A percentile compares a stretch with the other conserved stretches of the same genome.
phyloP scores from a whole-genome alignment of 148 eudicot genomes.

The Heliosperma pusillum region DNA sequence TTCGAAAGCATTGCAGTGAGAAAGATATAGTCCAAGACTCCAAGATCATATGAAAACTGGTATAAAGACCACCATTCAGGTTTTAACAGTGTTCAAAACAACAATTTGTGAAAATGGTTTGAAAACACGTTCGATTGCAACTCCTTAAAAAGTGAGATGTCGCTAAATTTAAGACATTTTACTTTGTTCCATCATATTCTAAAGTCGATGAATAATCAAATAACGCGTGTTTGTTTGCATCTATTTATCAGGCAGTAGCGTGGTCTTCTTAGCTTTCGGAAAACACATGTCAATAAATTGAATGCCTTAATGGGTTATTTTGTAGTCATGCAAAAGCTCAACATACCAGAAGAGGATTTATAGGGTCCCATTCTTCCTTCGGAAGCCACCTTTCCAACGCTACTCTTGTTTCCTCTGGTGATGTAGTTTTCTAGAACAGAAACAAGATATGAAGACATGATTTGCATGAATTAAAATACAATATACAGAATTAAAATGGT shows the following conservation, averaged over 20 bases:
- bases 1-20: background rate
- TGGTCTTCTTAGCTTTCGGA: background rate
- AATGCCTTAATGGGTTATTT: too few species aligned
- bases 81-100: background rate
- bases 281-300: too few species aligned
- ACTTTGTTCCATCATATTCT: background rate
- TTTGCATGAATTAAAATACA: background rate
- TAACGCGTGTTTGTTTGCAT: background rate
- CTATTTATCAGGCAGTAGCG: too few species aligned
- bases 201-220: background rate
- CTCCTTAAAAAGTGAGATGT: too few species aligned
- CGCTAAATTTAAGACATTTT: too few species aligned
- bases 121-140: too few species aligned
- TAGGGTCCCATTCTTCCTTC: slow-evolving; percentile 95
- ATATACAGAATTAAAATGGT: background rate
- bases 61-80: too few species aligned
- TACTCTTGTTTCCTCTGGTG: slow-evolving; percentile 86
- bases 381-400: slow-evolving; percentile 90
- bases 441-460: background rate
- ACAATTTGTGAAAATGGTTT: too few species aligned
- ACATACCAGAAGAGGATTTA: slow-evolving; percentile 94
- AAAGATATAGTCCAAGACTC: background rate
- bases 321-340: background rate
- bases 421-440: slow-evolving; percentile 53
- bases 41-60: too few species aligned